Percentiles rank a stretch among this genome's conserved stretches.
phyloP scores from a whole-genome alignment of 2,329 filamentous ascomycete species.

The Aspergillus latus region DNA sequence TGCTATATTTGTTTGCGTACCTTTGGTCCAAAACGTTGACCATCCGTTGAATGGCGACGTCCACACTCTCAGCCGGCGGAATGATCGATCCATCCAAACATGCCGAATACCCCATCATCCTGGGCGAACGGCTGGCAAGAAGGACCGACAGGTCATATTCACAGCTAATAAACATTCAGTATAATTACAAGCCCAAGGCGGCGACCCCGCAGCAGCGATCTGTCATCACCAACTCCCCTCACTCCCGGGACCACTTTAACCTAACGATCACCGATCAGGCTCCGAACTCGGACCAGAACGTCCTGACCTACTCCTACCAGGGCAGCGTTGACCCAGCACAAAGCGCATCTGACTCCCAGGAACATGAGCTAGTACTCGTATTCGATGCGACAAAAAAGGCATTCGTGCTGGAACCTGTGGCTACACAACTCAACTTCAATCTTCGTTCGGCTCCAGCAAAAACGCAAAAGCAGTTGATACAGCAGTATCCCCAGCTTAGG shows the following conservation, averaged over 20 bases:
- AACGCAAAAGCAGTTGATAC: conserved; percentile 63
- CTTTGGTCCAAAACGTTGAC: neutral
- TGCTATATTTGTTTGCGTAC: neutral
- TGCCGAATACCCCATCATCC: conserved; percentile 48
- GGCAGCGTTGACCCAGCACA: conserved; percentile 42
- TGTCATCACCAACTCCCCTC: conserved; percentile 35
- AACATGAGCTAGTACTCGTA: conserved; percentile 56
- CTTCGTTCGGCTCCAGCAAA: conserved; percentile 68
- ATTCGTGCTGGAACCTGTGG: conserved; percentile 78
- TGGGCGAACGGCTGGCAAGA: conserved; percentile 43
- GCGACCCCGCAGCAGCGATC: conserved; percentile 40
- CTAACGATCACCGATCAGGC: conserved; percentile 45
- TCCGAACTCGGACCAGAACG: conserved; percentile 38
- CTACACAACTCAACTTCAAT: conserved; percentile 87
- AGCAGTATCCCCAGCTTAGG: conserved; percentile 66
- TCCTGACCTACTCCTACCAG: conserved; percentile 41
- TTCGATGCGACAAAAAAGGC: conserved; percentile 73
- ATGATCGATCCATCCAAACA: conserved; percentile 47
- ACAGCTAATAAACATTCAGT: conserved; percentile 44
- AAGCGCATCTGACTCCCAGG: conserved; percentile 28
- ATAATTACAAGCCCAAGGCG: conserved; percentile 48
- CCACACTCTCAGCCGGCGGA: conserved; percentile 31
- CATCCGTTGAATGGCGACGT: conserved; percentile 31
- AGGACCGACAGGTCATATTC: conserved; percentile 23
- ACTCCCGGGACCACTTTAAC: conserved; percentile 39